Base-by-base conservation (phyloP, 2,329 filamentous ascomycete species). In the Alternaria consortialis region DNA sequence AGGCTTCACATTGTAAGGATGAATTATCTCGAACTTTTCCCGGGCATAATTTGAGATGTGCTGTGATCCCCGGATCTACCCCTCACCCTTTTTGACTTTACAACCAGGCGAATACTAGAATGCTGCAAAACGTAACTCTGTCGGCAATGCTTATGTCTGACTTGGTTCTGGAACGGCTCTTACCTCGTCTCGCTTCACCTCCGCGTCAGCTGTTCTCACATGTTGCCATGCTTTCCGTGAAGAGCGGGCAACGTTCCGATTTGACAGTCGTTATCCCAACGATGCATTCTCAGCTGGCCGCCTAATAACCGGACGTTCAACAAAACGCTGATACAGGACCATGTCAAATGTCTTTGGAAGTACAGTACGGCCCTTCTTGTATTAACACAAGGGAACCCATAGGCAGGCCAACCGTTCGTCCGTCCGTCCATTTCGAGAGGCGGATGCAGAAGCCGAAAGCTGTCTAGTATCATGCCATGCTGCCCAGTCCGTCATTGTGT, bases 401-500 rank as follows among this genome's bases (percentile, higher is more conserved):
- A 50, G 31, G 32, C 32, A 25, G 46, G 20, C 17, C 51, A 53
- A 53, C 32, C 13, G 29, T 53, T 53, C 51, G 15, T 11, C 17
- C 27, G 11, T 36, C 60, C 56, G 15, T 36, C 60, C 57, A 31
- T 27, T 61, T 67, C 48, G 48, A 62, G 60, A 44, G 44, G 11
- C 62, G 46, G 52, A 63, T 59, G 61, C 65, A 69, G 53, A 51
- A 62, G 58, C 54, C 50, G 43, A 63, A 55, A 62, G 50, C 44
- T 53, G 65, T 71, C 36, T 60, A 53, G 58, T 47, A 57, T 57
- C 53, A 76, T 76, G 74, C 70, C 67, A 68, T 77, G 74, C 74
- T 76, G 74, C 74, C 75, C 74, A 76, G 73, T 72, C 70, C 63
- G 68, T 66, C 66, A 56, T 65, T 65, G 52, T 60, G 55, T 59